These are phyloP conservation scores for Camellia oleifera DNA, from an alignment of 179 eudicot genomes.

Conservation along the genomic window DNA sequence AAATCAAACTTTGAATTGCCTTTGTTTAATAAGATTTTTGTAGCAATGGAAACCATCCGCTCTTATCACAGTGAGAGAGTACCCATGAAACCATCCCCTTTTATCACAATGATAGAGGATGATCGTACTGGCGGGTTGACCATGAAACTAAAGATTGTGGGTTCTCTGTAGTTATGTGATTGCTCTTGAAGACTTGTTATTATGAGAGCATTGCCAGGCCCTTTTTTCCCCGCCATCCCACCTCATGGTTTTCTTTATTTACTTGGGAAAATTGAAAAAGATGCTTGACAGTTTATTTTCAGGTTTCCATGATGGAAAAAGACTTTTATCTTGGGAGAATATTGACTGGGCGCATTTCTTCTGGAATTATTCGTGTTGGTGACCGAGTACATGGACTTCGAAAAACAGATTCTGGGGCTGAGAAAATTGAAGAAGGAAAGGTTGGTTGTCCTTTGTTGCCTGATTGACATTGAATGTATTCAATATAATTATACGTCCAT, in stretches of 20 bases:
- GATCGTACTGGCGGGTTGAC: no score
- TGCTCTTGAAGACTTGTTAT: not conserved
- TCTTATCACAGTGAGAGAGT: not conserved
- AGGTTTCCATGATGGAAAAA: slow-evolving; percentile 99
- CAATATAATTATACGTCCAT: not conserved
- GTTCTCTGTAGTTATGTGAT: not conserved
- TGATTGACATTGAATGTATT: not conserved
- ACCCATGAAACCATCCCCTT: not conserved
- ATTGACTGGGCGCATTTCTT: slow-evolving; percentile 79
- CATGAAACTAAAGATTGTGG: no score
- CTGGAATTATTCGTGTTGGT: slow-evolving; percentile 77
- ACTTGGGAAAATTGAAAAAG: slow-evolving; percentile 46
- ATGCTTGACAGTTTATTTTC: slow-evolving; percentile 52
- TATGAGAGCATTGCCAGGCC: not conserved
- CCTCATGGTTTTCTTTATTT: slow-evolving; percentile 8
- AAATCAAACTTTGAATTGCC: not conserved
- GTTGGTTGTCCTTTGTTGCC: slow-evolving; percentile 32
- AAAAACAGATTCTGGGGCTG: slow-evolving; percentile 56
- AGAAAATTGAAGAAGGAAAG: slow-evolving; percentile 95
- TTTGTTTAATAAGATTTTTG: not conserved
- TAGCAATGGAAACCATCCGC: not conserved
- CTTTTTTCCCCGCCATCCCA: not conserved
- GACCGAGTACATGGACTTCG: slow-evolving; percentile 91
- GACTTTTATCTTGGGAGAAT: slow-evolving; percentile 91
- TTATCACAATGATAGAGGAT: not conserved